phyloP scores from a whole-genome alignment of 345 rosid species.

The Euphorbia pulcherrima region DNA sequence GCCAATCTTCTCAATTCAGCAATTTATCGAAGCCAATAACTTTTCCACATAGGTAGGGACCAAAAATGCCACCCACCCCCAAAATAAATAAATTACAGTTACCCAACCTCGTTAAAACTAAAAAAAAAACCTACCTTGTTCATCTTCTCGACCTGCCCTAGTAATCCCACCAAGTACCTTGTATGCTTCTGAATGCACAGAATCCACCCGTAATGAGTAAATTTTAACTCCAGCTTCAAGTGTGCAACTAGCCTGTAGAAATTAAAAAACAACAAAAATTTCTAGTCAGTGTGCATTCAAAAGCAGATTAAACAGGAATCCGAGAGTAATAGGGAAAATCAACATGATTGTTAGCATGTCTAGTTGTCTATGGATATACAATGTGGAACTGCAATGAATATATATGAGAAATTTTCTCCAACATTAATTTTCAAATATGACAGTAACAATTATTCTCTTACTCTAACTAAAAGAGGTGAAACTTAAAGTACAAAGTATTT shows the following conservation, averaged over 20 bases:
- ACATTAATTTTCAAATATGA: not conserved
- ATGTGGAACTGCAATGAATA: too few relatives aligned
- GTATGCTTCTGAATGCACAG: constrained; percentile 90
- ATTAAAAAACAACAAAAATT: not conserved
- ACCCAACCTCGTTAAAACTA: not conserved
- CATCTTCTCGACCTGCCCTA: constrained; percentile 66
- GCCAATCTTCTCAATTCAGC: not conserved
- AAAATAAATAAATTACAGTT: not conserved
- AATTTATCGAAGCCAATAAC: not conserved
- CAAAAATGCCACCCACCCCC: not conserved
- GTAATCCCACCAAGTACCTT: constrained; percentile 92
- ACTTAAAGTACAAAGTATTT: not conserved
- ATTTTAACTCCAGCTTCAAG: constrained; percentile 97
- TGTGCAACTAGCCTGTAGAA: constrained; percentile 81
- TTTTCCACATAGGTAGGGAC: not conserved
- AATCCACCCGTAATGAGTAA: constrained; percentile 85
- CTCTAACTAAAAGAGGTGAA: not conserved
- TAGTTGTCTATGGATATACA: too few relatives aligned
- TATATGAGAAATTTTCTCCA: not conserved
- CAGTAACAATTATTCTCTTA: not conserved
- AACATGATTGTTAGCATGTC: not conserved
- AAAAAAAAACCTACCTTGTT: constrained; percentile 49
- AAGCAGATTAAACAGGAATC: not conserved
- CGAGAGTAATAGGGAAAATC: not conserved
- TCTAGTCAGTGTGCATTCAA: not conserved